phyloP scores from a whole-genome alignment of 2,329 filamentous ascomycete species.

The Aciculosporium take region DNA sequence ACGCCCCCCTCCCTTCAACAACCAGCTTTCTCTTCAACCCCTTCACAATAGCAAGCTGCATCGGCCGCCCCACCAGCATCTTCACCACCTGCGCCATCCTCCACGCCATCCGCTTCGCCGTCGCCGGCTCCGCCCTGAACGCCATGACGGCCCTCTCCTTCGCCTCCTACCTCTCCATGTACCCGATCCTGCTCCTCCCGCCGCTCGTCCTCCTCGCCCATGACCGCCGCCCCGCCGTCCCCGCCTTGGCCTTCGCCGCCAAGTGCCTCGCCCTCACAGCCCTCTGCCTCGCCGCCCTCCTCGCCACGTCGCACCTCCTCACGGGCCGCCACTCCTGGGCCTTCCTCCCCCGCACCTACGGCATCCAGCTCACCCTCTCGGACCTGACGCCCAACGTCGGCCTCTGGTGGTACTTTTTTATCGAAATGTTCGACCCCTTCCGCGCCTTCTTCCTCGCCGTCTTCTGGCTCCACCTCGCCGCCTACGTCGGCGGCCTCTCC shows the following conservation, averaged over 20 bases:
- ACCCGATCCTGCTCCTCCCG: constrained; percentile 73
- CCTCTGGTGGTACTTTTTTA: constrained; percentile 99
- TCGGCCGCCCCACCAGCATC: constrained; percentile 76
- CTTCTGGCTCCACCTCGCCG: constrained; percentile 89
- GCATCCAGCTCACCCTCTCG: constrained; percentile 77
- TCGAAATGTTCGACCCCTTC: constrained; percentile 98
- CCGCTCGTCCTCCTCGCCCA: constrained; percentile 71
- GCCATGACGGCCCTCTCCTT: constrained; percentile 76
- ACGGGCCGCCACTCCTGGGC: constrained; percentile 72
- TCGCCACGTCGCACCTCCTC: constrained; percentile 58
- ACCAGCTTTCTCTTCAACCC: constrained; percentile 82
- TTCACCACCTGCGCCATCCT: constrained; percentile 84
- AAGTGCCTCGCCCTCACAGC: constrained; percentile 39
- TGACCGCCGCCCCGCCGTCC: constrained; percentile 38
- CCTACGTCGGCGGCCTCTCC: constrained; percentile 76
- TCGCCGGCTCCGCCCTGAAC: constrained; percentile 56
- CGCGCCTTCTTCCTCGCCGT: constrained; percentile 92
- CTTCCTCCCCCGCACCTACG: constrained; percentile 80
- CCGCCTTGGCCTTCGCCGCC: constrained; percentile 33
- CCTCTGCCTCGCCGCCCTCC: constrained; percentile 43
- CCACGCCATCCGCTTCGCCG: constrained; percentile 67
- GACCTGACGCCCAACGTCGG: constrained; percentile 92
- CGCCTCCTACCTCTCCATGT: constrained; percentile 83
- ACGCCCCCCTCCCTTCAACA: neutral
- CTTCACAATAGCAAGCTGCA: constrained; percentile 79